Evolutionary conservation across 2,329 filamentous ascomycete genomes (phyloP), one percentile per base, ranked within the genome.

Genomic region (Peltaster fructicola): DNA sequence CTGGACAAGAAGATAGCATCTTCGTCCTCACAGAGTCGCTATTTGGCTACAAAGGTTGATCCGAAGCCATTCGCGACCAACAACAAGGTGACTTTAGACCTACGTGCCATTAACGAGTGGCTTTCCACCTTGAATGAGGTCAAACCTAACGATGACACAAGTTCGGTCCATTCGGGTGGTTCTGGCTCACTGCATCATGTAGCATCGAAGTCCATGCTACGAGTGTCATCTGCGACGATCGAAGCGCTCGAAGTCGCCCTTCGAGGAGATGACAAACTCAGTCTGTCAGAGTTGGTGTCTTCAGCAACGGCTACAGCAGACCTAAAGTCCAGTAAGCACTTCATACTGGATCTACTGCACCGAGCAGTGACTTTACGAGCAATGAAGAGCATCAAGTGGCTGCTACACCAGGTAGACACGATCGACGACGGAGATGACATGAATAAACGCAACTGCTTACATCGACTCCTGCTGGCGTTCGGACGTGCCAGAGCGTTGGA

Each of bases 371-470:
- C 76, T 3, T 65, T 65, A 29, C 68, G 69, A 24, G 68, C 78
- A 0, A 73, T 65, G 40, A 52, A 59, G 13, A 82, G 71, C 41
- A 76, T 93, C 24, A 56, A 65, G n/a, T 65, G 65, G 30, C 61
- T 95, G 2, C 51, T 98, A 3, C 54, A 59, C 7, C 64, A 71
- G 20, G 62, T 88, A 25, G 64, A 70, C 21, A 72, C 67, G 1
- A 61, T 95, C 3, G 73, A 91, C 24, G 84, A 92, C 44, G 68
- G 77, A 3, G 79, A 91, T 38, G 88, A 95, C 44, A 81, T 98
- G 45, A 92, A 95, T 52, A 73, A 76, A 40, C 74, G 88, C 8
- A 98, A 93, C 47, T 88, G 81, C 47, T 69, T 98, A 23, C 88
- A 98, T 48, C 73, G 88, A 6, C 61, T 95, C 3, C 76, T 98